A percentile compares a stretch with the other conserved stretches of the same genome.
Conservation (phyloP, 208 protist genomes). For the Trypanosoma lewisi region DNA sequence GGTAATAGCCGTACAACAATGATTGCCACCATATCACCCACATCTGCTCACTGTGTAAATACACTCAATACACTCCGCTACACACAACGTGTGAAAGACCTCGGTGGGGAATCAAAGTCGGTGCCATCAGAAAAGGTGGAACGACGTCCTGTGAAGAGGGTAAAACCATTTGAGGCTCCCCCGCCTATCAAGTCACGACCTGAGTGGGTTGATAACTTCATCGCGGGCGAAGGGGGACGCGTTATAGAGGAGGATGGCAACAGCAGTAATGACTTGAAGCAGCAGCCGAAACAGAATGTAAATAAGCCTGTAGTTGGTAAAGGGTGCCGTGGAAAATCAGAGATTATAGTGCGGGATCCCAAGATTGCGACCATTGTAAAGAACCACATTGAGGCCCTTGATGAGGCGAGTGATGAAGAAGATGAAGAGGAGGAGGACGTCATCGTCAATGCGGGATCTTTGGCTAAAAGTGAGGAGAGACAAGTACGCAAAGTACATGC, state of each 20-base stretch:
- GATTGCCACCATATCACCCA: slow-evolving; percentile 96
- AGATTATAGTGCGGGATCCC: slow-evolving; percentile 67
- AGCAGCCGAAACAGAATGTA: slow-evolving; percentile 18
- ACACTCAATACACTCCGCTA: slow-evolving; percentile 99
- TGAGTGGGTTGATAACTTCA: slow-evolving; percentile 81
- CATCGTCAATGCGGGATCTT: slow-evolving; percentile 1
- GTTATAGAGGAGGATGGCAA: slow-evolving; percentile 26
- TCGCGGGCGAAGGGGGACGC: slow-evolving; percentile 18
- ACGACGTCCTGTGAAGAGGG: slow-evolving; percentile 16
- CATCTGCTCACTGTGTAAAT: slow-evolving; percentile 90
- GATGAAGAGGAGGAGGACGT: slow-evolving; percentile 44
- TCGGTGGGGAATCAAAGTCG: slow-evolving; percentile 39
- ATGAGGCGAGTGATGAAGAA: slow-evolving; percentile 50
- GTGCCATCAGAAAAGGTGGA: slow-evolving; percentile 22
- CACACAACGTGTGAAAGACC: slow-evolving; percentile 96
- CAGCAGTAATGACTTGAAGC: slow-evolving; percentile 11
- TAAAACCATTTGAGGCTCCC: slow-evolving; percentile 45
- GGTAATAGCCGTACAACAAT: slow-evolving; percentile 96
- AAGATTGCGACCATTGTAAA: slow-evolving; percentile 89
- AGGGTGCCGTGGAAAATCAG: slow-evolving; percentile 22
- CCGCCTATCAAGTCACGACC: slow-evolving; percentile 47
- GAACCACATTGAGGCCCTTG: slow-evolving; percentile 78
- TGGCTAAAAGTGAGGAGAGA: slow-evolving; percentile 66
- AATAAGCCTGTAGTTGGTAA: slow-evolving; percentile 19
- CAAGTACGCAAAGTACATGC: slow-evolving; percentile 88